Evolutionary conservation across 129 eudicot species (phyloP).

Genomic region (Smallanthus sonchifolius): DNA sequence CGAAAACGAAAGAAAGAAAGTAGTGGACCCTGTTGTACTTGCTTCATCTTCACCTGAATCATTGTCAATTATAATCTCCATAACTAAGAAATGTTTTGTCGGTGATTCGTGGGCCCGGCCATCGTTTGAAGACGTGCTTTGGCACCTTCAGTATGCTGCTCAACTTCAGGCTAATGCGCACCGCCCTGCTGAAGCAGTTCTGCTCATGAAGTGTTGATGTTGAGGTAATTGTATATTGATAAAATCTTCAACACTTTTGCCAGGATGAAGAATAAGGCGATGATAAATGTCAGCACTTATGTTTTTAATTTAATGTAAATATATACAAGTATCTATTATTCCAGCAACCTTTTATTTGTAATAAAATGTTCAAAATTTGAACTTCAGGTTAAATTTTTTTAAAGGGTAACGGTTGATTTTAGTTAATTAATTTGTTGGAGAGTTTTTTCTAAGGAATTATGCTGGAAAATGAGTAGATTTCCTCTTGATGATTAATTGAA

Average conservation of each 20-base stretch:
- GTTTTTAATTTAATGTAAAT: neutral
- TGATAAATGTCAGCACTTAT: neutral
- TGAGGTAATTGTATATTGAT: constrained; percentile 8
- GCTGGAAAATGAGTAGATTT: too few relatives aligned
- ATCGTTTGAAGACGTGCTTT: constrained; percentile 62
- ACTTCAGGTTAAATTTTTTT: neutral
- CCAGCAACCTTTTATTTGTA: neutral
- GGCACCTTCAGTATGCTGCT: constrained; percentile 73
- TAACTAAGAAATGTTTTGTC: constrained; percentile 57
- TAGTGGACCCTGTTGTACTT: constrained; percentile 56
- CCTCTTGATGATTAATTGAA: too few relatives aligned
- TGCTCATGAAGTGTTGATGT: constrained; percentile 28
- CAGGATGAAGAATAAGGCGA: constrained; percentile 13
- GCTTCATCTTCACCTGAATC: constrained; percentile 52
- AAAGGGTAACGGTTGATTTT: neutral
- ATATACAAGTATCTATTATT: neutral
- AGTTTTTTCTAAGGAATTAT: too few relatives aligned
- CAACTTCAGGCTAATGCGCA: constrained; percentile 55
- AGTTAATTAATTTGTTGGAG: too few relatives aligned
- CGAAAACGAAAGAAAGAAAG: constrained; percentile 36
- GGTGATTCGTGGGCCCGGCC: constrained; percentile 54
- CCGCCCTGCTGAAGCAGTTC: constrained; percentile 28
- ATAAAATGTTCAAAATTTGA: neutral
- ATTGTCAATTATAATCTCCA: constrained; percentile 45
- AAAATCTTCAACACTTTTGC: neutral